Percentiles rank a stretch among this genome's conserved stretches.
These are phyloP conservation scores for Tricholoma sp. DNA, from an alignment of 768 basidiomycete species.

Conservation along the genomic window DNA sequence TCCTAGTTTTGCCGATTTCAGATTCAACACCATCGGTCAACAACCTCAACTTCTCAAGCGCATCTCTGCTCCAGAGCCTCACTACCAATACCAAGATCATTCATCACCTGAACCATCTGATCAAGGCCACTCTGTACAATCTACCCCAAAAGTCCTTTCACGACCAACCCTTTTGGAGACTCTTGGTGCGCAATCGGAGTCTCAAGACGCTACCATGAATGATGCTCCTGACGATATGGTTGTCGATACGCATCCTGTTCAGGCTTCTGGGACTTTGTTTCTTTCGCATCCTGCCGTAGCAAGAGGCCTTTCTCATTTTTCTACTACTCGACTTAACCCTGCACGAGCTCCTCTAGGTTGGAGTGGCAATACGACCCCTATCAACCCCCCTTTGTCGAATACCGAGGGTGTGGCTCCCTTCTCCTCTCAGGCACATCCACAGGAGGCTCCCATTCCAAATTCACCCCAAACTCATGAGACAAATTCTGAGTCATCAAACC, in stretches of 20 bases:
- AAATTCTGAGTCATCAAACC: not conserved
- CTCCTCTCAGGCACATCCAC: not conserved
- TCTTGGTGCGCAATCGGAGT: conserved; percentile 8
- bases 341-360: not conserved
- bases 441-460: not conserved
- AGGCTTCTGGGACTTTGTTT: not conserved
- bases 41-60: conserved; percentile 48
- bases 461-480: not conserved
- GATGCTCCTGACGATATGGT: conserved; percentile 3
- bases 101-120: conserved; percentile 18
- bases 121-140: conserved; percentile 6
- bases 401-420: not conserved
- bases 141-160: conserved; percentile 7
- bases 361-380: not conserved
- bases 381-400: not conserved
- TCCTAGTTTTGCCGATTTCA: conserved; percentile 37
- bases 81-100: conserved; percentile 17
- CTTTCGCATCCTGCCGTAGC: not conserved
- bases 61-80: conserved; percentile 32
- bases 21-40: conserved; percentile 51
- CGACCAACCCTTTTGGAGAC: conserved; percentile 17
- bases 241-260: not conserved
- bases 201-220: not conserved
- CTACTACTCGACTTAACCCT: not conserved
- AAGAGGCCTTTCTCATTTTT: not conserved